A percentile compares a stretch with the other conserved stretches of the same genome.
These are phyloP conservation scores for Scheffersomyces insectosa DNA, from an alignment of 1,139 yeast genomes.

Conservation along the genomic window DNA sequence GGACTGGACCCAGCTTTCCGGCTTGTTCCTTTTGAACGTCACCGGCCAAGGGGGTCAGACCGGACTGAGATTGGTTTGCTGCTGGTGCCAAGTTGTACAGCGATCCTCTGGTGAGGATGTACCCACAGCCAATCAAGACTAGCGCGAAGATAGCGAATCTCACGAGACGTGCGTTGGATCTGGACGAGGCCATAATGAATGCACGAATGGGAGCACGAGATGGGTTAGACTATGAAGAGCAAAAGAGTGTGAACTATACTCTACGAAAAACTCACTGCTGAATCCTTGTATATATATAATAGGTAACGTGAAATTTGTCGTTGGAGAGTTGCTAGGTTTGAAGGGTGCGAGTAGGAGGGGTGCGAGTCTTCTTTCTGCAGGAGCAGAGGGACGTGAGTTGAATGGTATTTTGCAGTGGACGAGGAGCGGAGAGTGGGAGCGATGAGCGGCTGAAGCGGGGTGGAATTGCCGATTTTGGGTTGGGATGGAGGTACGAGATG, in stretches of 20 bases:
- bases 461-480: too few relatives aligned
- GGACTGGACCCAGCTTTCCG: neutral
- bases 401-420: too few relatives aligned
- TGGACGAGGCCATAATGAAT: conserved; percentile 34
- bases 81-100: conserved; percentile 36
- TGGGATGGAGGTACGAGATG: too few relatives aligned
- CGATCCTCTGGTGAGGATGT: conserved; percentile 61
- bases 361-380: too few relatives aligned
- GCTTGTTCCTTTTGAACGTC: conserved; percentile 1
- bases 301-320: too few relatives aligned
- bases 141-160: conserved; percentile 64
- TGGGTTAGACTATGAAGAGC: neutral
- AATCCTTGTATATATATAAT: too few relatives aligned
- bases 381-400: too few relatives aligned
- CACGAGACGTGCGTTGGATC: conserved; percentile 63
- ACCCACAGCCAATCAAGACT: conserved; percentile 58
- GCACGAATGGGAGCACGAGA: neutral
- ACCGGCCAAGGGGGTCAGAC: conserved; percentile 1
- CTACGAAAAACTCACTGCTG: too few relatives aligned
- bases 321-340: too few relatives aligned
- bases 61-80: conserved; percentile 5
- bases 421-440: too few relatives aligned
- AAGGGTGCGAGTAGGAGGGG: too few relatives aligned
- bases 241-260: neutral
- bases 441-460: too few relatives aligned